A percentile compares a stretch with the other conserved stretches of the same genome.
These are phyloP conservation scores for Mucor indicus DNA, from an alignment of 371 early-diverging fungal genomes.

Conservation along the genomic window DNA sequence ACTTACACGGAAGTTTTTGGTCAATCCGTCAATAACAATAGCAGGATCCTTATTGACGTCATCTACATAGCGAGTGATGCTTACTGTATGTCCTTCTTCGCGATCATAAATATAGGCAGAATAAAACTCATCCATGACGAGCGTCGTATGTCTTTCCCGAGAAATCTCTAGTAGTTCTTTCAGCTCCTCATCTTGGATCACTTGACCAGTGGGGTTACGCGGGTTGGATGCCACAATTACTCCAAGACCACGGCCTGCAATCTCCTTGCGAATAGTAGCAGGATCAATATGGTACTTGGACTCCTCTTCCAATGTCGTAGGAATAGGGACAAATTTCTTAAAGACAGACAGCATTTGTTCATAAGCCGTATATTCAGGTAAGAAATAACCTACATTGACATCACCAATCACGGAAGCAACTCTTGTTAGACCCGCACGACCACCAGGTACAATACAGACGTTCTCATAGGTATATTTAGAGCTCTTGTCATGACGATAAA, in stretches of 20 bases:
- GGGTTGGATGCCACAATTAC: slow-evolving; percentile 52
- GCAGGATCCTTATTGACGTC: slow-evolving; percentile 49
- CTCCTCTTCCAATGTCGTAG: slow-evolving; percentile 43
- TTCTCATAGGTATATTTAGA: slow-evolving; percentile 49
- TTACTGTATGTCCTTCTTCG: slow-evolving; percentile 39
- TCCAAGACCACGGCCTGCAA: slow-evolving; percentile 40
- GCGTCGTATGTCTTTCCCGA: slow-evolving; percentile 35
- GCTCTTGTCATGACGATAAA: slow-evolving; percentile 35
- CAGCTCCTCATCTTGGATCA: slow-evolving; percentile 41
- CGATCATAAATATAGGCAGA: slow-evolving; percentile 47
- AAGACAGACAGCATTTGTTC: slow-evolving; percentile 49
- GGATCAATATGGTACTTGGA: slow-evolving; percentile 40
- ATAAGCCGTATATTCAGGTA: slow-evolving; percentile 55
- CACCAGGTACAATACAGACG: slow-evolving; percentile 54
- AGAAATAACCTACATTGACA: slow-evolving; percentile 51
- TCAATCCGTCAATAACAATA: slow-evolving; percentile 43
- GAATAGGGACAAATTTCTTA: slow-evolving; percentile 52
- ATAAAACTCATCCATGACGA: slow-evolving; percentile 54
- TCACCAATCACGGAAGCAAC: slow-evolving; percentile 48
- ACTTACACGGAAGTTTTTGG: slow-evolving; percentile 43
- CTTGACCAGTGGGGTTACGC: slow-evolving; percentile 55
- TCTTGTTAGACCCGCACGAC: slow-evolving; percentile 52
- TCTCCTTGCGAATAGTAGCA: slow-evolving; percentile 37
- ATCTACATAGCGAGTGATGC: slow-evolving; percentile 35
- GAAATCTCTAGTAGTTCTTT: slow-evolving; percentile 35